phyloP scores from a whole-genome alignment of 23 red algal species.

The Cyanidium caldarium region DNA sequence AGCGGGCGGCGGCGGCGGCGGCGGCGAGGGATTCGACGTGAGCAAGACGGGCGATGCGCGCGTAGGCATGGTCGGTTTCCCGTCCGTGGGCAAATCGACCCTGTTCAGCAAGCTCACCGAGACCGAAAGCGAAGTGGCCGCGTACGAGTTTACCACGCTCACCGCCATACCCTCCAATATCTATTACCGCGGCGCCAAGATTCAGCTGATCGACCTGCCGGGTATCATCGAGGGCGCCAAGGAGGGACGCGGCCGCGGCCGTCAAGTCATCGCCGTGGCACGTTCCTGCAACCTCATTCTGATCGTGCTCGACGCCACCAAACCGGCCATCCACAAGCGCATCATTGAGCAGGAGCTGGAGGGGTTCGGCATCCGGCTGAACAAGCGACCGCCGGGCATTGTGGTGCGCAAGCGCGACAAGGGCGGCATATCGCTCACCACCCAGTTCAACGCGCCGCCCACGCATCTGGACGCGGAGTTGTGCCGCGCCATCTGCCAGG shows the following conservation, averaged over 20 bases:
- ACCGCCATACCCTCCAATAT: conserved; percentile 78
- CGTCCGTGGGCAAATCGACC: conserved; percentile 96
- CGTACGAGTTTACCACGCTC: conserved; percentile 94
- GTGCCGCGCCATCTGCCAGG: conserved; percentile 50
- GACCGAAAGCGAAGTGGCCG: conserved; percentile 75
- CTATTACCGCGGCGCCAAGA: conserved; percentile 72
- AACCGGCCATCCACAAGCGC: conserved; percentile 51
- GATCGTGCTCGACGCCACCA: conserved; percentile 93
- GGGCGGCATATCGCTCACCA: conserved; percentile 72
- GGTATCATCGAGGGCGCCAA: conserved; percentile 94
- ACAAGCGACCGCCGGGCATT: conserved; percentile 74
- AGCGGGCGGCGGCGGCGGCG: conserved; percentile 38
- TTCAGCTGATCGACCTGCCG: conserved; percentile 91
- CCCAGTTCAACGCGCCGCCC: conserved; percentile 40
- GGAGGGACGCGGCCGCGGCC: conserved; percentile 77
- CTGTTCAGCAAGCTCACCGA: conserved; percentile 68
- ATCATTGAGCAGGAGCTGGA: conserved; percentile 83
- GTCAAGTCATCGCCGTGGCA: conserved; percentile 91
- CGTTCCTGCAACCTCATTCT: conserved; percentile 79
- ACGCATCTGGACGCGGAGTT: conserved; percentile 70
- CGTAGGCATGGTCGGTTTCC: conserved; percentile 83
- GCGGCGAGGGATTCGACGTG: conserved; percentile 76
- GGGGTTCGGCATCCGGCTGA: conserved; percentile 76
- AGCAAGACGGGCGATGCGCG: conserved; percentile 84
- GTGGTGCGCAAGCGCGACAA: conserved; percentile 59